phyloP scores from a whole-genome alignment of 75 land plant genomes.

The Picea sitchensis region DNA sequence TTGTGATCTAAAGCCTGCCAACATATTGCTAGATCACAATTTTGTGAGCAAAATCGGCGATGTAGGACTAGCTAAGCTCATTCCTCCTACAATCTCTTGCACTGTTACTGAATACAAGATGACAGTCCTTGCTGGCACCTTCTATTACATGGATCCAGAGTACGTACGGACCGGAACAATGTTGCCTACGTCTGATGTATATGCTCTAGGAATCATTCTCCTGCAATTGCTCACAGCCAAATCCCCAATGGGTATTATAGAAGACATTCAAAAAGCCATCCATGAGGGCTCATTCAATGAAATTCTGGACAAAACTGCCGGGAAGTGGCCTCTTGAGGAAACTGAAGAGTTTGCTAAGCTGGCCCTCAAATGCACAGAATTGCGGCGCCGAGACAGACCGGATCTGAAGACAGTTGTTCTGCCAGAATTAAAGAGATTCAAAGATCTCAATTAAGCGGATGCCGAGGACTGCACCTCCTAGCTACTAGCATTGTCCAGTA shows the following conservation, averaged over 20 bases:
- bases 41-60: constrained; percentile 31
- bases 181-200: constrained; percentile 30
- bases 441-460: background rate
- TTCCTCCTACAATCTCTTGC: constrained; percentile 11
- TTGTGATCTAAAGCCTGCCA: constrained; percentile 37
- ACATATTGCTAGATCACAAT: constrained; percentile 28
- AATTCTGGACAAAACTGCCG: constrained; percentile 18
- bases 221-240: constrained; percentile 35
- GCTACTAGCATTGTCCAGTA: constrained; percentile 51
- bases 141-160: constrained; percentile 46
- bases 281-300: background rate
- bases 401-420: constrained; percentile 14
- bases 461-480: constrained; percentile 21
- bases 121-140: constrained; percentile 31
- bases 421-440: constrained; percentile 11
- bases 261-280: constrained; percentile 13
- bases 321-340: constrained; percentile 22
- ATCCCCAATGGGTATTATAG: constrained; percentile 10
- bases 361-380: constrained; percentile 19
- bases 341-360: constrained; percentile 17
- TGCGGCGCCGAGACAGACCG: constrained; percentile 16
- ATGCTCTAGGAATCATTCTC: constrained; percentile 34
- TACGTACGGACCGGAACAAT: constrained; percentile 26
- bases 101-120: constrained; percentile 18
- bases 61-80: constrained; percentile 21